Base-by-base conservation (phyloP, 1,284 basidiomycete genomes). In the Rhodotorula sp. region DNA sequence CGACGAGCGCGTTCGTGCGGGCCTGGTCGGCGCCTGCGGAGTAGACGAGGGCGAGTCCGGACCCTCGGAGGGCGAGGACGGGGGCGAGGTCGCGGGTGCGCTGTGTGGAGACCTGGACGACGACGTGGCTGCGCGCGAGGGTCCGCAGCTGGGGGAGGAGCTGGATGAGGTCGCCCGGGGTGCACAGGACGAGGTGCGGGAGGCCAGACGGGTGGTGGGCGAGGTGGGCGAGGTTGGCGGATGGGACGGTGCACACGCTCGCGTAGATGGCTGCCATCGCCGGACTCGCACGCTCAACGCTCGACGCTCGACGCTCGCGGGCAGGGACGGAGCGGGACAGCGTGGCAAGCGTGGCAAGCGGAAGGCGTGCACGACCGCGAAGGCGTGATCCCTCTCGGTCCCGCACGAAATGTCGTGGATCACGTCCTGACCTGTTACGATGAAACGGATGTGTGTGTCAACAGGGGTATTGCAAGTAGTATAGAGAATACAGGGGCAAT, bases 41-140 rank as follows among this genome's bases (percentile, higher is more conserved):
- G 76, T 80, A 78, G 55, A 81, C 59, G 66, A 81, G 67, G 31
- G 78, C 71, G 58, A 79, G 71, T 22, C 80, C 79, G 26, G 78
- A 76, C 52, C 78, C 77, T n/a, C 79, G 76, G 15, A 81, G 74
- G 31, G 76, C 76, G 69, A 80, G 76, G 53, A 80, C 72, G 58
- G 78, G 78, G 54, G 78, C 77, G 73, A 80, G 79, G 65, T 80
- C 77, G 48, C 70, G 75, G 15, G 65, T 59, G 59, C 72, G 72
- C 26, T 13, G 9, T 13, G 71, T 74, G 62, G 74, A 69, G 62
- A 75, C 74, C 51, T 75, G 74, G 31, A 75, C 13, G 57, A 75
- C 74, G 64, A 74, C 37, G 13, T 62, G 58, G 0, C 70, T 55
- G 26, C 64, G 20, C 28, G 63, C 58, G 59, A 73, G 68, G 2